These are phyloP conservation scores for Podospora pseudoanserina DNA, from an alignment of 495 filamentous ascomycete species.

Conservation along the genomic window DNA sequence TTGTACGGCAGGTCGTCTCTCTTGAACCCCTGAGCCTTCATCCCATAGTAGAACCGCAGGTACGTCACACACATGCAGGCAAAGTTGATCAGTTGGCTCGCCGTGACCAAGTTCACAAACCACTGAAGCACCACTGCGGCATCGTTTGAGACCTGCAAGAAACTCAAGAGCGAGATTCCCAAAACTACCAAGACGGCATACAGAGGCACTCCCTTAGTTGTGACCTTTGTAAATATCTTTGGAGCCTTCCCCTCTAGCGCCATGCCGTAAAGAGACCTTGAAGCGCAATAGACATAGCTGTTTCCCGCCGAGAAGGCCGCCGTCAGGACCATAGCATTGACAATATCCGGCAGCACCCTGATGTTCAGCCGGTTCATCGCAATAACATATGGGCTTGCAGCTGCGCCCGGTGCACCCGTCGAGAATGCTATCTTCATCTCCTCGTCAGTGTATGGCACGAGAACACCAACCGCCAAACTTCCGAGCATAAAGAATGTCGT, in stretches of 20 bases:
- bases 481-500: constrained; percentile 73
- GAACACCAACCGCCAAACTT: constrained; percentile 63
- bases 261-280: constrained; percentile 70
- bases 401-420: constrained; percentile 54
- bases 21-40: constrained; percentile 64
- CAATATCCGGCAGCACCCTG: constrained; percentile 66
- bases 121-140: constrained; percentile 66
- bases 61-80: constrained; percentile 67
- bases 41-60: constrained; percentile 65
- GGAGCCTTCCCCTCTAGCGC: constrained; percentile 67
- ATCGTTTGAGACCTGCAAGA: constrained; percentile 67
- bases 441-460: constrained; percentile 57
- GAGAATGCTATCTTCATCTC: constrained; percentile 53
- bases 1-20: constrained; percentile 63
- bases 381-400: constrained; percentile 81
- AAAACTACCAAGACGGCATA: constrained; percentile 62
- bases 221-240: constrained; percentile 59
- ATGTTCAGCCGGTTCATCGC: constrained; percentile 75
- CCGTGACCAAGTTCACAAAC: constrained; percentile 70
- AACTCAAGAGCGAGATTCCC: constrained; percentile 61
- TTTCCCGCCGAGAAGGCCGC: constrained; percentile 81
- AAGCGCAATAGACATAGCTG: constrained; percentile 79
- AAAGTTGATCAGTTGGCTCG: constrained; percentile 76
- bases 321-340: constrained; percentile 73
- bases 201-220: constrained; percentile 56